phyloP scores from a whole-genome alignment of 805 yeast genomes.

The Candida khao-thaluensis region DNA sequence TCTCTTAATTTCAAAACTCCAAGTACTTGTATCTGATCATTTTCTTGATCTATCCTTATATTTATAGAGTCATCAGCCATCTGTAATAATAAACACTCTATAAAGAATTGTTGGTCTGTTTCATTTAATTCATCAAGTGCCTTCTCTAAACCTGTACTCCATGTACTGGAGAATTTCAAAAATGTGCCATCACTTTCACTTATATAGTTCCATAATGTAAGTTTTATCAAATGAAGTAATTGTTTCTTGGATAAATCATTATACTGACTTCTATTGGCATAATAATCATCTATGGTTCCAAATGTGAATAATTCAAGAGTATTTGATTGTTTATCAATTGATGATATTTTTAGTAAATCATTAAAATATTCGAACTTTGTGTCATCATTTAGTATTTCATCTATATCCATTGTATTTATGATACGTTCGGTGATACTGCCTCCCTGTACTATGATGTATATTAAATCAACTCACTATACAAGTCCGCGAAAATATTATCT shows the following conservation, averaged over 20 bases:
- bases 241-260: slow-evolving; percentile 16
- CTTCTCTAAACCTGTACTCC: neutral
- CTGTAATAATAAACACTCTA: slow-evolving; percentile 13
- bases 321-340: slow-evolving; percentile 13
- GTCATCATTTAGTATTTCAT: slow-evolving; percentile 2
- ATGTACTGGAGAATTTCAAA: neutral
- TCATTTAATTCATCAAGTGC: slow-evolving; percentile 7
- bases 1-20: slow-evolving; percentile 28
- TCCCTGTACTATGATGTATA: too few species aligned
- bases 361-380: slow-evolving; percentile 7
- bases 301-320: slow-evolving; percentile 40
- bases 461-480: slow-evolving; percentile 23
- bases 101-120: slow-evolving; percentile 5
- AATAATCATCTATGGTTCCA: slow-evolving; percentile 31
- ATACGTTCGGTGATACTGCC: too few species aligned
- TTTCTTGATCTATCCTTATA: slow-evolving; percentile 29
- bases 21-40: slow-evolving; percentile 17
- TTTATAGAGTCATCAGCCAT: slow-evolving; percentile 19
- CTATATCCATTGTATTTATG: slow-evolving; percentile 1
- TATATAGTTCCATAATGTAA: slow-evolving; percentile 24
- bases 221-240: slow-evolving; percentile 24
- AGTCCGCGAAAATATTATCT: slow-evolving; percentile 20
- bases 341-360: slow-evolving; percentile 5
- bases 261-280: slow-evolving; percentile 17
- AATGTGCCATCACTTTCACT: slow-evolving; percentile 14